Conservation (phyloP, 805 yeast genomes). For the Komagataella ulmi region DNA sequence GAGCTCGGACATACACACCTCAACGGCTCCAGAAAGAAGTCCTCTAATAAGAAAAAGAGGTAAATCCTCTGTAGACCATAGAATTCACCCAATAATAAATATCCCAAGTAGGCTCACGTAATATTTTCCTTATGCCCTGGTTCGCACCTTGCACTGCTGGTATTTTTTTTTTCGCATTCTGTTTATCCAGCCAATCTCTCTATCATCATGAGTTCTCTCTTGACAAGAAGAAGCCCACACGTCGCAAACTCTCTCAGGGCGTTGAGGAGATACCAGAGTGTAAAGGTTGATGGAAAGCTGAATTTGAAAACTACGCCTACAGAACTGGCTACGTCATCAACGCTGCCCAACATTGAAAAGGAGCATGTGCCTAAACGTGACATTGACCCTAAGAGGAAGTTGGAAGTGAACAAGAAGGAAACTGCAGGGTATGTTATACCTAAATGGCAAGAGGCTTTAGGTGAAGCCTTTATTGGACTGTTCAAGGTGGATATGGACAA, state of each 20-base stretch:
- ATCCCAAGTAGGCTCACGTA: background rate
- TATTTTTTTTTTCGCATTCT: background rate
- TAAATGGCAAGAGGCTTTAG: slow-evolving; percentile 40
- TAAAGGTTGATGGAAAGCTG: background rate
- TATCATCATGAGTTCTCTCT: background rate
- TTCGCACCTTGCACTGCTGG: background rate
- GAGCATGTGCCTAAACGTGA: slow-evolving; percentile 21
- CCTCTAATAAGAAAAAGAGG: slow-evolving; percentile 1
- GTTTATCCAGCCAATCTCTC: background rate
- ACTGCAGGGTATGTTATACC: slow-evolving; percentile 22
- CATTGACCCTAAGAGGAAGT: slow-evolving; percentile 17
- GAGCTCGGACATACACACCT: slow-evolving; percentile 37
- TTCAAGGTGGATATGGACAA: slow-evolving; percentile 84
- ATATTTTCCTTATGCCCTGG: background rate
- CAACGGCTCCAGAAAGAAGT: slow-evolving; percentile 25
- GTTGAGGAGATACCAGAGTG: background rate
- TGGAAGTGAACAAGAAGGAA: slow-evolving; percentile 16
- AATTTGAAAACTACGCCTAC: slow-evolving; percentile 9
- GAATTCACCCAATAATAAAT: background rate
- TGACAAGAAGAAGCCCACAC: background rate
- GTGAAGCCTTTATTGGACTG: slow-evolving; percentile 46
- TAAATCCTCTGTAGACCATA: background rate
- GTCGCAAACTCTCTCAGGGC: background rate
- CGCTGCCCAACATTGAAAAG: slow-evolving; percentile 20
- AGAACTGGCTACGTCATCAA: slow-evolving; percentile 17